phyloP scores from a whole-genome alignment of 2,329 filamentous ascomycete genomes.

The Verticillium zaregamsianum region DNA sequence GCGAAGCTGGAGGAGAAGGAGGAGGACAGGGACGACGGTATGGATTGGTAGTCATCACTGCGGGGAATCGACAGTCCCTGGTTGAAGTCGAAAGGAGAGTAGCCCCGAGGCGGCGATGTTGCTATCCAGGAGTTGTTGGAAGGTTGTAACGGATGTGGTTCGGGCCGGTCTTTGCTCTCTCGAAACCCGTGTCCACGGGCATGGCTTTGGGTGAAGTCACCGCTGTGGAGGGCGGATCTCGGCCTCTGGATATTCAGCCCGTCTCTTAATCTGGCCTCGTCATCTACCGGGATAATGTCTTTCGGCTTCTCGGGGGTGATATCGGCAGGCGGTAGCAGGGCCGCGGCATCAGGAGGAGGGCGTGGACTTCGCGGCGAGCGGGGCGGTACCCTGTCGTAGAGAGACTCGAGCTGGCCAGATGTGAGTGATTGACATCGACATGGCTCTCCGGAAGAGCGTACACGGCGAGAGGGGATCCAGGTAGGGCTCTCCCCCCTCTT shows the following conservation, averaged over 20 bases:
- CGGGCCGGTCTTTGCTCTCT: background rate
- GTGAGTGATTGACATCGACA: constrained; percentile 7
- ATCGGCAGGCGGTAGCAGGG: constrained; percentile 40
- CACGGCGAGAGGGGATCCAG: constrained; percentile 65
- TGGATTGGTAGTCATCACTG: constrained; percentile 34
- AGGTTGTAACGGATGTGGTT: constrained; percentile 8
- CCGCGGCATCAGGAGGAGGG: constrained; percentile 30
- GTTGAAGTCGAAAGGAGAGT: constrained; percentile 40
- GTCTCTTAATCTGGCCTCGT: constrained; percentile 43
- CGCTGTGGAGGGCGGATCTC: constrained; percentile 68
- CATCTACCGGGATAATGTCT: constrained; percentile 19
- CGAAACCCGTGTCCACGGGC: background rate
- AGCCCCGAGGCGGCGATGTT: constrained; percentile 53
- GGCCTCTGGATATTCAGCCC: constrained; percentile 73
- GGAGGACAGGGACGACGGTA: constrained; percentile 61
- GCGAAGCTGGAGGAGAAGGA: constrained; percentile 76
- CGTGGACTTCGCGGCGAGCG: constrained; percentile 32
- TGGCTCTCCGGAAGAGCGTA: constrained; percentile 20
- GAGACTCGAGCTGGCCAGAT: constrained; percentile 25
- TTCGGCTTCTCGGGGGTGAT: constrained; percentile 42
- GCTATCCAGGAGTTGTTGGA: constrained; percentile 40
- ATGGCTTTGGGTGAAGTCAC: constrained; percentile 53
- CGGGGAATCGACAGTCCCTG: constrained; percentile 20
- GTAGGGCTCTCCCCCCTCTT: constrained; percentile 74
- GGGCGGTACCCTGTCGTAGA: constrained; percentile 28